These are phyloP conservation scores for Periconia digitata DNA, from an alignment of 2,329 filamentous ascomycete genomes.

Conservation along the genomic window DNA sequence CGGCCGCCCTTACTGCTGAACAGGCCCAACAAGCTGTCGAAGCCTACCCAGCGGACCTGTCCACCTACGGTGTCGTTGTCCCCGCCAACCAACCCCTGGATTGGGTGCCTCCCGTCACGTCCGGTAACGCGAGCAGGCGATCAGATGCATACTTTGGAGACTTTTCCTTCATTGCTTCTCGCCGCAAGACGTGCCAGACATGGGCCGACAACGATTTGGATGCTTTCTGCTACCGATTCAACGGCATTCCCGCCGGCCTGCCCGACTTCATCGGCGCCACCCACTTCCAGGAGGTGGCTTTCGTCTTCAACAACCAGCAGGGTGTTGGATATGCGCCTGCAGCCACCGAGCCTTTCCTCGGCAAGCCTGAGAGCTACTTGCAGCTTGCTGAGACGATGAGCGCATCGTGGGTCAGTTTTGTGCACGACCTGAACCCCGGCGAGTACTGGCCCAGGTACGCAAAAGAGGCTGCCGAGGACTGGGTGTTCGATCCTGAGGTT, in stretches of 20 bases:
- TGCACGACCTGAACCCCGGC: slow-evolving; percentile 41
- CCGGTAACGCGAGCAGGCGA: slow-evolving; percentile 55
- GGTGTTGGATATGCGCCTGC: slow-evolving; percentile 44
- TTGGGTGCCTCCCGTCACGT: slow-evolving; percentile 22
- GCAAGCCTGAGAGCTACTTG: slow-evolving; percentile 40
- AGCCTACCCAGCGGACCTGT: slow-evolving; percentile 25
- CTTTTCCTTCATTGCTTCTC: slow-evolving; percentile 56
- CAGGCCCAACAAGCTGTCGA: slow-evolving; percentile 25
- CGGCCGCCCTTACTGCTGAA: slow-evolving; percentile 24
- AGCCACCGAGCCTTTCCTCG: slow-evolving; percentile 30
- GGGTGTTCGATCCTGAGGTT: slow-evolving; percentile 52
- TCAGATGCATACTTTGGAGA: slow-evolving; percentile 56
- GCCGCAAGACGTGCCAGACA: slow-evolving; percentile 55
- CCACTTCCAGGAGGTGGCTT: slow-evolving; percentile 57
- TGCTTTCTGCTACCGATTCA: slow-evolving; percentile 66
- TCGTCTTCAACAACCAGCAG: slow-evolving; percentile 50
- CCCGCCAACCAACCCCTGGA: slow-evolving; percentile 12
- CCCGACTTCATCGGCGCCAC: slow-evolving; percentile 48
- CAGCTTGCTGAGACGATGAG: slow-evolving; percentile 48
- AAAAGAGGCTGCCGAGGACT: slow-evolving; percentile 38
- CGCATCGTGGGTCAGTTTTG: slow-evolving; percentile 49
- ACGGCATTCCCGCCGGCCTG: slow-evolving; percentile 54
- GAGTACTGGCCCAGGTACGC: slow-evolving; percentile 46
- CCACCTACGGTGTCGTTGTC: slow-evolving; percentile 1
- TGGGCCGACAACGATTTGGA: slow-evolving; percentile 53